Base-by-base conservation (phyloP, 1,284 basidiomycete genomes). In the Sanghuangporus sanghuang region DNA sequence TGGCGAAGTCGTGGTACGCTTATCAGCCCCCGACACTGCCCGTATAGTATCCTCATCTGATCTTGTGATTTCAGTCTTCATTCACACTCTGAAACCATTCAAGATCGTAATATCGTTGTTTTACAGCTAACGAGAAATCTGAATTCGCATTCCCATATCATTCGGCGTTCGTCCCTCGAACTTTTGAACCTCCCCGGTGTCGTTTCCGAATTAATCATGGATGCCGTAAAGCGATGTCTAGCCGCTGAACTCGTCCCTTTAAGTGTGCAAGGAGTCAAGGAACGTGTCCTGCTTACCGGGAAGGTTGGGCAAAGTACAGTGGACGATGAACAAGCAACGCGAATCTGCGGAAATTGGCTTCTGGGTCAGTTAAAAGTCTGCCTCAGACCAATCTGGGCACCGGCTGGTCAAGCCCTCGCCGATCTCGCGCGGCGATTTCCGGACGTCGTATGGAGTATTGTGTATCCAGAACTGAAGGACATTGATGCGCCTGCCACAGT, bases 311-410 rank as follows among this genome's bases (percentile, higher is more conserved):
- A 84, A 65, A 75, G 81, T 21, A 76, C 89, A 57, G 77, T 76
- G 56, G 81, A 81, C 55, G 81, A 77, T 6, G 85, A 85, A 64
- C 75, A 78, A 27, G 80, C 81, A 5, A 82, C 82, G 0, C 84
- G 86, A 63, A 70, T 87, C 21, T 83, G 81, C 66, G 74, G 77
- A 6, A 72, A 83, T 46, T 93, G 91, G 90, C 70, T 93, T 16
- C 78, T 89, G 50, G 92, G 89, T 2, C 95, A 97, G 73, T 78
- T 97, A 56, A 97, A 97, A 76, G 90, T 97, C 68, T 95, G 95
- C 73, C 78, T 97, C 54, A 84, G 92, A 39, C 96, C 96, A 0
- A 71, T 96, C 11, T 98, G 95, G 90, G 82, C 84, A 5, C 89
- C 95, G n/a, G 85, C 93, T 1, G 82, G 86, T 16, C 81, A 82